Base-by-base conservation (phyloP, 805 yeast genomes). In the Spencermartinsiella europaea region DNA sequence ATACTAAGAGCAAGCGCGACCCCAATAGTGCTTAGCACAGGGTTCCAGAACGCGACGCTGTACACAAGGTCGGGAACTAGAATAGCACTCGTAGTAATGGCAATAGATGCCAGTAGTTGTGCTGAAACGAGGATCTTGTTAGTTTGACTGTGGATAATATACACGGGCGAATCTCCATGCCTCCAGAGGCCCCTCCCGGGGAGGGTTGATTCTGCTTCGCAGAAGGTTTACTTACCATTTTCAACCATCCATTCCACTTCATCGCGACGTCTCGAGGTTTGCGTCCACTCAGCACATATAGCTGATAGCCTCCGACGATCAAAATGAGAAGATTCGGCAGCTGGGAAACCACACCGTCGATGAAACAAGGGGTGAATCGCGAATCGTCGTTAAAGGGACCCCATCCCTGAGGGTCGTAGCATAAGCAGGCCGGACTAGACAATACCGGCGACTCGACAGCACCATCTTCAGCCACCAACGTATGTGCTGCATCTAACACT, bases 1-100 rank as follows among this genome's bases (percentile, higher is more conserved):
- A 88, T 64, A 2, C 68, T 65, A 15, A 76, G 61, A 0, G 80
- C 84, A 3, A 84, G 75, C 2, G 73, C 41, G 12, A 78, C 61
- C 1, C 81, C 78, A 2, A 67, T 49, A 0, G 71, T 50, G 40
- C 73, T 64, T 14, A 68, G 35, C 17, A 69, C 55, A 3, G 77
- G 61, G 17, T 74, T 70, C 37, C 71, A 47, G 27, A 56, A 52
- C 12, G 59, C 63, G 50, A 53, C 66, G 39, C 61, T 63, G 14
- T 57, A 39, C 35, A 65, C 60, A 53, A 59, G 53, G 49, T 59
- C 35, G 39, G 53, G 40, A 43, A 47, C 45, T 28, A 44, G n/a
- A 28, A 50, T 38, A 41, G 51, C 40, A 19, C 33, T 41, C 31
- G 52, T 42, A 14, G 59, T 50, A 16, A 49, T 28, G 12, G 42